Base-by-base conservation (phyloP, 2,329 filamentous ascomycete species). In the Orbilia quercus region DNA sequence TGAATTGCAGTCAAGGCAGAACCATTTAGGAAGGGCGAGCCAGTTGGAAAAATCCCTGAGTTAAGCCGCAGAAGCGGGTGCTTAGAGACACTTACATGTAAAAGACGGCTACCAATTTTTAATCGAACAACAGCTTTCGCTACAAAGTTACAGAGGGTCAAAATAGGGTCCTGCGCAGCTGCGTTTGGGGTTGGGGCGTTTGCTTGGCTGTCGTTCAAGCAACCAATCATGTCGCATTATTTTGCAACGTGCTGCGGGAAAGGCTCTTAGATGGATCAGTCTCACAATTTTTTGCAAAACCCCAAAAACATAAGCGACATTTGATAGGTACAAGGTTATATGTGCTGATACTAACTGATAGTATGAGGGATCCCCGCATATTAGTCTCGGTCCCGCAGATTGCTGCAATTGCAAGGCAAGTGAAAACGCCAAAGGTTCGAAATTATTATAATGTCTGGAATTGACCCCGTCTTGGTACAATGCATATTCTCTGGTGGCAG, bases 171-270 rank as follows among this genome's bases (percentile, higher is more conserved):
- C n/a, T n/a, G n/a, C n/a, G n/a, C n/a, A n/a, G n/a, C n/a, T 2
- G 4, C 12, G 12, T 16, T 47, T 55, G 55, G 45, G 60, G 60
- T 36, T 51, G 40, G 22, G 54, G 47, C 64, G 48, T 42, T 25
- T 25, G 62, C 65, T 70, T 57, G 65, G 65, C 57, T 47, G 65
- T 50, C 57, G 65, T 62, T 51, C 11, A 36, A 38, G 1, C 25
- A 31, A 20, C 65, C 65, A 70, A 70, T 70, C 5, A 50, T 7
- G 51, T 22, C 14, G 22, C 18, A 18, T 7, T 20, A 14, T 7
- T 47, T 44, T 25, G 57, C 45, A 70, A 70, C 65, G 65, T 70
- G 65, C 65, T 40, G 18, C 45, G 54, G 45, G 51, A 48, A 23
- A n/a, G 12, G 7, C 53, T 53, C 53, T 9, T 44, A 53, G 53